A percentile compares a stretch with the other conserved stretches of the same genome.
phyloP scores from a whole-genome alignment of 106 monocot species.

The Dactylorhiza incarnata region DNA sequence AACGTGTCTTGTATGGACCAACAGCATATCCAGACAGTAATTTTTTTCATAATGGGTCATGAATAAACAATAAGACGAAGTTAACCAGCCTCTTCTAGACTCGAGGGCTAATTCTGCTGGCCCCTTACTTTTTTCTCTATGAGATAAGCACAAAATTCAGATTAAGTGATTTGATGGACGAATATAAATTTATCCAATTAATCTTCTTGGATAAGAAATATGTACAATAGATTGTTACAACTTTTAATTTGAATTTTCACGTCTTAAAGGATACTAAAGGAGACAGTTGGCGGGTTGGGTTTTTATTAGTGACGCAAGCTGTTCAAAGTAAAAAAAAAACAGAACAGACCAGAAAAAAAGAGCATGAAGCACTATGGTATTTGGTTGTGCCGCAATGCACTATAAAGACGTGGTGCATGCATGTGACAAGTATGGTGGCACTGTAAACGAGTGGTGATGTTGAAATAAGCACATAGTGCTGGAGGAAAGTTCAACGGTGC shows the following conservation, averaged over 20 bases:
- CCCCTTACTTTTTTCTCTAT: not conserved
- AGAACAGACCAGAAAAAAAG: not conserved
- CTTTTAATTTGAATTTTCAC: not conserved
- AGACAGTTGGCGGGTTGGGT: not conserved
- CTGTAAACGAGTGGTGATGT: not conserved
- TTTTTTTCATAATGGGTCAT: not conserved
- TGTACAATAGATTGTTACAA: not conserved
- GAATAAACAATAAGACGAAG: not conserved
- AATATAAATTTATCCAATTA: not conserved
- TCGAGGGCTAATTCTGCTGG: not conserved
- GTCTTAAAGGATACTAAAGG: not conserved
- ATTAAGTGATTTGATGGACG: not conserved
- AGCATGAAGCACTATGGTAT: not conserved
- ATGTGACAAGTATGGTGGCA: not conserved
- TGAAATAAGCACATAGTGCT: not conserved
- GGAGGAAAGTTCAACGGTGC: not conserved
- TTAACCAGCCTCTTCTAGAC: not conserved
- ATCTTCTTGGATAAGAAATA: not conserved
- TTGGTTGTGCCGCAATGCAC: not conserved
- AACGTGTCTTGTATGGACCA: not conserved
- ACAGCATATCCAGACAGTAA: not conserved
- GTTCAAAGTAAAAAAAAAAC: not conserved
- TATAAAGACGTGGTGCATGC: not conserved
- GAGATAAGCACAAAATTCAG: not conserved
- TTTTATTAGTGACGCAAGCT: not conserved